phyloP scores from a whole-genome alignment of 169 alveolate species.

The Cystoisospora suis region DNA sequence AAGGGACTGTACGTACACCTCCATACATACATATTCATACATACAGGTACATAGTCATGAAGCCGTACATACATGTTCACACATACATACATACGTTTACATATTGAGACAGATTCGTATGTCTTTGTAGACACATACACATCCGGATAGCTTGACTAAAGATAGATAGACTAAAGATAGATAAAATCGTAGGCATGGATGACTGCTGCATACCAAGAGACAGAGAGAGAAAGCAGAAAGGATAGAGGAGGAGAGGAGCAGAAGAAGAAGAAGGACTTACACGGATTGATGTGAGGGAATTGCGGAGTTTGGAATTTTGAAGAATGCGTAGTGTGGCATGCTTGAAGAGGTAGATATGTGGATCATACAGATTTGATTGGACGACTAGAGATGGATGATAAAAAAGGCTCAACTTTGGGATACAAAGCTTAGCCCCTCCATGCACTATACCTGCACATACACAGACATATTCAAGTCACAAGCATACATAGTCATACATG shows the following conservation, averaged over 20 bases:
- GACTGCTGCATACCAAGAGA: neutral
- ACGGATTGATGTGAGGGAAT: slow-evolving; percentile 53
- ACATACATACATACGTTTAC: neutral
- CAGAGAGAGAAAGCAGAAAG: neutral
- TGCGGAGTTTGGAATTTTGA: slow-evolving; percentile 53
- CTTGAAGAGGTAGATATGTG: slow-evolving; percentile 62
- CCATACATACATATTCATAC: neutral
- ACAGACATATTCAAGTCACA: neutral
- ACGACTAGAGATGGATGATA: slow-evolving; percentile 50
- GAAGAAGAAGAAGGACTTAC: slow-evolving; percentile 11
- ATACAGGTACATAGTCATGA: neutral
- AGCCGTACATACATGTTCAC: neutral
- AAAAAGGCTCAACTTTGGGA: slow-evolving; percentile 55
- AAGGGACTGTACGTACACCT: too few species aligned
- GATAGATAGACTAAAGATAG: neutral
- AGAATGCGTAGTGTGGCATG: slow-evolving; percentile 54
- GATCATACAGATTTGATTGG: slow-evolving; percentile 54
- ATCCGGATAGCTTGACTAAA: neutral
- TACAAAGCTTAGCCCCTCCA: slow-evolving; percentile 47
- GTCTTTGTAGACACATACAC: neutral
- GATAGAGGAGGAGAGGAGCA: neutral
- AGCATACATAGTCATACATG: neutral
- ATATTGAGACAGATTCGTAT: neutral
- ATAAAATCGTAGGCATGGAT: neutral
- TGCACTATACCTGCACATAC: slow-evolving; percentile 57